These are phyloP conservation scores for Candida glucosophila DNA, from an alignment of 1,139 yeast species.

Conservation along the genomic window DNA sequence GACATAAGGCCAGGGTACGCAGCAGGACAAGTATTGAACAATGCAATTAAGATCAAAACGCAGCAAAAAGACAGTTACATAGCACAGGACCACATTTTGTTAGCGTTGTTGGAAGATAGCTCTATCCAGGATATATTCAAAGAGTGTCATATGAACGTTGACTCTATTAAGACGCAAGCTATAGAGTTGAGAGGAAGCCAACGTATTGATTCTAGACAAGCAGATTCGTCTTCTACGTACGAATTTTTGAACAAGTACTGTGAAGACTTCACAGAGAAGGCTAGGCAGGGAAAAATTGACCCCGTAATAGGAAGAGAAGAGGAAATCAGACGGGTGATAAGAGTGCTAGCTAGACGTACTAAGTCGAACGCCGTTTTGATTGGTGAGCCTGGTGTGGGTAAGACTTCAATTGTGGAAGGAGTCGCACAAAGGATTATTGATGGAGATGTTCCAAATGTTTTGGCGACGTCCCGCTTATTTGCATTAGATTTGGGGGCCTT, in stretches of 20 bases:
- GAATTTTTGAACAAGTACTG: constrained; percentile 89
- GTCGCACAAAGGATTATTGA: constrained; percentile 96
- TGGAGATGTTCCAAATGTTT: constrained; percentile 85
- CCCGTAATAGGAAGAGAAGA: constrained; percentile 99
- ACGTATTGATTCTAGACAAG: constrained; percentile 87
- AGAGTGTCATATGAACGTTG: constrained; percentile 60
- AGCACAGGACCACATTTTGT: constrained; percentile 88
- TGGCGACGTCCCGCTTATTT: constrained; percentile 71
- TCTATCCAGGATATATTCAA: constrained; percentile 67
- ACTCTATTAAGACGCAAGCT: constrained; percentile 73
- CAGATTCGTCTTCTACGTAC: constrained; percentile 77
- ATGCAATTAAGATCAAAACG: constrained; percentile 65
- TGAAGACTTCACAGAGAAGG: constrained; percentile 85
- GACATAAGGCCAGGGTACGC: constrained; percentile 64
- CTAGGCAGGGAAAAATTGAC: constrained; percentile 89
- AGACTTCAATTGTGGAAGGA: constrained; percentile 96
- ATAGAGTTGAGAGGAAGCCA: constrained; percentile 81
- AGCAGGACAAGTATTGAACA: constrained; percentile 59
- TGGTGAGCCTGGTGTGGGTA: constrained; percentile 99
- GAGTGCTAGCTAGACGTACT: constrained; percentile 91
- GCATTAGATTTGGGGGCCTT: constrained; percentile 91
- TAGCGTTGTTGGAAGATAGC: constrained; percentile 76
- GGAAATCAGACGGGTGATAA: constrained; percentile 88
- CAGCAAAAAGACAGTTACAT: constrained; percentile 87
- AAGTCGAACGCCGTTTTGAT: constrained; percentile 93